These are phyloP conservation scores for Hortiboletus flavorubellus DNA, from an alignment of 768 basidiomycete species.

Conservation along the genomic window DNA sequence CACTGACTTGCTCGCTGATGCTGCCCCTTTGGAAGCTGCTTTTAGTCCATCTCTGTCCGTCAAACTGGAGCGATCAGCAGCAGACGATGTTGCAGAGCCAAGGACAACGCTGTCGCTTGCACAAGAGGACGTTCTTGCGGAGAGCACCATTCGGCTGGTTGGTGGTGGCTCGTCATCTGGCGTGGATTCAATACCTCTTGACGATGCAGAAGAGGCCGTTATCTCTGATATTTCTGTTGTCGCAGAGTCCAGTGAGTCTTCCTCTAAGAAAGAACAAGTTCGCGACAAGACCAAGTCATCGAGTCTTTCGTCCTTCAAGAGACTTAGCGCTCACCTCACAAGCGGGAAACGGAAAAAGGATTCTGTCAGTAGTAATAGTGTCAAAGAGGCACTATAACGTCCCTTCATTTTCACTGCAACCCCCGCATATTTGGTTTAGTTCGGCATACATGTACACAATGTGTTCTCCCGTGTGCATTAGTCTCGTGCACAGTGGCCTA, in stretches of 20 bases:
- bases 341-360: constrained; percentile 51
- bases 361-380: constrained; percentile 44
- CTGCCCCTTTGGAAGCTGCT: constrained; percentile 34
- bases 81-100: constrained; percentile 8
- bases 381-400: constrained; percentile 38
- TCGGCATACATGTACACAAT: constrained; percentile 21
- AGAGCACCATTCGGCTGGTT: constrained; percentile 55
- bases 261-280: constrained; percentile 32
- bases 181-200: constrained; percentile 31
- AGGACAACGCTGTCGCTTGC: constrained; percentile 2
- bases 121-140: constrained; percentile 26
- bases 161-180: constrained; percentile 45
- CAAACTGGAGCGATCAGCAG: constrained; percentile 5
- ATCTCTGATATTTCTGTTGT: constrained; percentile 36
- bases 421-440: constrained; percentile 17
- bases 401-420: constrained; percentile 9
- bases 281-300: constrained; percentile 51
- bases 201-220: constrained; percentile 33
- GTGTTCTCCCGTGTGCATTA: constrained; percentile 15
- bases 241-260: constrained; percentile 27
- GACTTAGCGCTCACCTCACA: constrained; percentile 41
- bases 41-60: constrained; percentile 31
- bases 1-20: constrained; percentile 50
- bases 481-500: constrained; percentile 10
- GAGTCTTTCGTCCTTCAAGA: constrained; percentile 57